Evolutionary conservation across 805 yeast species (phyloP), one percentile per base, ranked within the genome.

Genomic region (Wickerhamiella lipophila): DNA sequence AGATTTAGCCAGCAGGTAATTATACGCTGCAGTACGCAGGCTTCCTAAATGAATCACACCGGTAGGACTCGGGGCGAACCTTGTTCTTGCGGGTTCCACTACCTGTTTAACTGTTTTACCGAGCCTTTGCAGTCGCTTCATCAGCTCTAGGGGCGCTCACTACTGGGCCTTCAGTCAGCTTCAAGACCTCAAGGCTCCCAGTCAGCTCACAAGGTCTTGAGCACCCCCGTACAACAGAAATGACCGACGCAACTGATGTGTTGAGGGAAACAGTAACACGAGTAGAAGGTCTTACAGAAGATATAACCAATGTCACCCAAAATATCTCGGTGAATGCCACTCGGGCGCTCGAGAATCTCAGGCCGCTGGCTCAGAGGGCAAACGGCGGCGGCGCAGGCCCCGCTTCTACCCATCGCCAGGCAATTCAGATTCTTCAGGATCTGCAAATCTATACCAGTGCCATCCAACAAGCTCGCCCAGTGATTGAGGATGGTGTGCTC

Each of bases 41-140:
- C 96, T 88, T 0, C 99, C 99, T 51, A 92, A 62, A 62, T 92
- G 99, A n/a, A 92, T 69, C 53, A 76, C 76, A 0, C 99, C 99
- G 0, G 99, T 92, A 1, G 99, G 99, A 1, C 96, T 87, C 0
- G 99, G 98, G 0, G 99, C 99, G 65, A 92, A 92, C 54, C 99
- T 68, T 1, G 97, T 84, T 55, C 96, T 65, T 0, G 50, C 32
- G 3, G 51, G 44, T 15, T 9, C 27, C 26, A 27, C 1, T 7
- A 13, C 36, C 34, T 30, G 40, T 41, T 47, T 36, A 15, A 19
- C 35, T 2, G 26, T 23, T 18, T 19, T 35, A 9, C 36, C 19
- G 3, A 42, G 26, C 25, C 26, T 21, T 6, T 42, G 39, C n/a
- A 43, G 45, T 19, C 42, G 45, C 41, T 47, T 40, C 50, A 32